phyloP scores from a whole-genome alignment of 108 stramenopile genomes.

The Aureococcus anophagefferens region DNA sequence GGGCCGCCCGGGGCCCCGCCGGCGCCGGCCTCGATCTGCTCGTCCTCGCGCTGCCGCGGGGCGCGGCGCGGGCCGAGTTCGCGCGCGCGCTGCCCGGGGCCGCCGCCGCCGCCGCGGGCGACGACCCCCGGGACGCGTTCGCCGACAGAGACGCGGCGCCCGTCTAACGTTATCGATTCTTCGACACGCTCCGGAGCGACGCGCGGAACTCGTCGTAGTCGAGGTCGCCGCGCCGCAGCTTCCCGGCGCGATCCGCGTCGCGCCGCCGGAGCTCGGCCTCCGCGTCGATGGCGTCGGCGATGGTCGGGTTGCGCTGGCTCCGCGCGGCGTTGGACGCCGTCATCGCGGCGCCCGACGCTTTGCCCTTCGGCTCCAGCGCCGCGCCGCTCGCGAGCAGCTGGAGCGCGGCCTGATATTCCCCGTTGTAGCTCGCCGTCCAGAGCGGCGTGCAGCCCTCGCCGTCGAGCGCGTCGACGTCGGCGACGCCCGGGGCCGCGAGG shows the following conservation, averaged over 20 bases:
- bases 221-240: not conserved
- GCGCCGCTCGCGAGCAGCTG: not conserved
- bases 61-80: no score
- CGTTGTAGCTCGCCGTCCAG: not conserved
- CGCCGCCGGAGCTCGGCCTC: not conserved
- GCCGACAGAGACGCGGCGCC: no score
- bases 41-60: no score
- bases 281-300: conserved; percentile 7
- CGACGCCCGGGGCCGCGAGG: not conserved
- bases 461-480: not conserved
- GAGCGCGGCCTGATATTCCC: not conserved
- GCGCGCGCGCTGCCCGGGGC: no score
- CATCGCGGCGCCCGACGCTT: no score
- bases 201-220: no score
- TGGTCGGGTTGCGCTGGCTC: conserved; percentile 1
- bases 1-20: no score
- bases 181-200: no score
- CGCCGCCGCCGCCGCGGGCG: no score
- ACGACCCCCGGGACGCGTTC: no score
- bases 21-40: no score
- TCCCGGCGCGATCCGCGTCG: not conserved
- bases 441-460: conserved; percentile 1
- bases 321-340: not conserved
- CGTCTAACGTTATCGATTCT: no score
- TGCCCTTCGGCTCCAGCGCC: not conserved